phyloP scores from a whole-genome alignment of 2,329 filamentous ascomycete species.

The Cordyceps cicadae region DNA sequence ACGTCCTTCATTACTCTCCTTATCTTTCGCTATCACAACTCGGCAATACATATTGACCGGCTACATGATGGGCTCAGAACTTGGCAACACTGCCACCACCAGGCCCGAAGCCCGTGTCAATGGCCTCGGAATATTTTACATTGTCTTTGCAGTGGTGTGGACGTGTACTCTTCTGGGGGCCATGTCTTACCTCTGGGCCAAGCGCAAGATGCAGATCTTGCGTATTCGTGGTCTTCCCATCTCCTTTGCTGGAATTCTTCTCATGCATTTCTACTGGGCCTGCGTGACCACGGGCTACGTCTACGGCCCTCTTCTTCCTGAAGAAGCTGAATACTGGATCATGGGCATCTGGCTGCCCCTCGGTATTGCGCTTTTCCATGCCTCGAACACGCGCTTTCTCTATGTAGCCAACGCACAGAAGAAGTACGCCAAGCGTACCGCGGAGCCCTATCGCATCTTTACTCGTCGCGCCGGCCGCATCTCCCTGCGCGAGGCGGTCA shows the following conservation, averaged over 20 bases:
- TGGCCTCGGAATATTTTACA: conserved; percentile 33
- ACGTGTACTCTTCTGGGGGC: conserved; percentile 29
- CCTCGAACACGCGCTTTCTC: conserved; percentile 53
- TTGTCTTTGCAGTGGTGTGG: conserved; percentile 30
- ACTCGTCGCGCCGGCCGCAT: conserved; percentile 16
- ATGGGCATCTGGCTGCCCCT: conserved; percentile 59
- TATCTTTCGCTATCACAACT: not conserved
- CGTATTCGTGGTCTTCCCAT: conserved; percentile 32
- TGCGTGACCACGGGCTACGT: conserved; percentile 31
- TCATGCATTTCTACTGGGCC: conserved; percentile 36
- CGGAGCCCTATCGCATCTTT: conserved; percentile 14
- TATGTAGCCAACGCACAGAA: conserved; percentile 49
- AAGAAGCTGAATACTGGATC: conserved; percentile 54
- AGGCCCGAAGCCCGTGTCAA: conserved; percentile 27
- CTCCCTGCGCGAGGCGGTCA: conserved; percentile 20
- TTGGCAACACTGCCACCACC: conserved; percentile 24
- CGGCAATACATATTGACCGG: not conserved
- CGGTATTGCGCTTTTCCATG: conserved; percentile 59
- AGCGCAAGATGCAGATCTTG: conserved; percentile 33
- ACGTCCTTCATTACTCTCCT: not conserved
- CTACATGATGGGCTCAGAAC: conserved; percentile 16
- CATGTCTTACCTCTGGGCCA: conserved; percentile 32
- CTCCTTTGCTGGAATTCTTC: conserved; percentile 31
- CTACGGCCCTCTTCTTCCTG: conserved; percentile 35
- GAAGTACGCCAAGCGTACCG: conserved; percentile 25